Percentiles rank a stretch among this genome's conserved stretches.
These are phyloP conservation scores for Saturnispora saitoi DNA, from an alignment of 805 yeast genomes.

Conservation along the genomic window DNA sequence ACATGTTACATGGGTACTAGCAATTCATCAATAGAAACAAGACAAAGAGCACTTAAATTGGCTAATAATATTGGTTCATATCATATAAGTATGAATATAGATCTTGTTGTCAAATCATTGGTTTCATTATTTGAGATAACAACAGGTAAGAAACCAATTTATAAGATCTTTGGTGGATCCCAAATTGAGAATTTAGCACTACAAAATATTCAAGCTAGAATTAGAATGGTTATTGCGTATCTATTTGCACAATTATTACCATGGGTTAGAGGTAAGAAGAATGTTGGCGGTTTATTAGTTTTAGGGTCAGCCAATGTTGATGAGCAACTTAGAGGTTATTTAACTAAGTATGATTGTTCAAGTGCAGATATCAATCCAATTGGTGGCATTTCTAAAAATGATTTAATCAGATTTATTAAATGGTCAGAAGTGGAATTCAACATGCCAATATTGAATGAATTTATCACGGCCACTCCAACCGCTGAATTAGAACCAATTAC, in stretches of 20 bases:
- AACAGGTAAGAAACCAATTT: constrained; percentile 83
- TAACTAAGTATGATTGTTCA: constrained; percentile 95
- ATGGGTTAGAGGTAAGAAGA: constrained; percentile 72
- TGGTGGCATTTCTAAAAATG: constrained; percentile 97
- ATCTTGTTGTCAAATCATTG: constrained; percentile 65
- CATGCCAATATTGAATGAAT: constrained; percentile 68
- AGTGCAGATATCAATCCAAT: constrained; percentile 97
- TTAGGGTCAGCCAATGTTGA: constrained; percentile 96
- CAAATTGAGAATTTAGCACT: constrained; percentile 86
- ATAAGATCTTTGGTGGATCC: constrained; percentile 89
- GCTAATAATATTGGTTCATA: constrained; percentile 75
- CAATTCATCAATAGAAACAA: constrained; percentile 84
- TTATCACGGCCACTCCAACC: constrained; percentile 89
- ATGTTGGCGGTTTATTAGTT: constrained; percentile 75
- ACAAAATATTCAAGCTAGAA: constrained; percentile 93
- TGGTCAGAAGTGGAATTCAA: constrained; percentile 67
- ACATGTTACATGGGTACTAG: constrained; percentile 94
- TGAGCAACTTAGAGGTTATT: constrained; percentile 89
- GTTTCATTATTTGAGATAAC: constrained; percentile 74
- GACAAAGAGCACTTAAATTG: constrained; percentile 69
- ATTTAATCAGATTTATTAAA: constrained; percentile 73
- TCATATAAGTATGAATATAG: constrained; percentile 91
- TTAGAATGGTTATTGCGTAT: constrained; percentile 91
- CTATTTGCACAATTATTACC: constrained; percentile 91
- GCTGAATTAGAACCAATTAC: constrained; percentile 98